A percentile compares a stretch with the other conserved stretches of the same genome.
These are phyloP conservation scores for Cucumis hystrix DNA, from an alignment of 306 rosid genomes.

Conservation along the genomic window DNA sequence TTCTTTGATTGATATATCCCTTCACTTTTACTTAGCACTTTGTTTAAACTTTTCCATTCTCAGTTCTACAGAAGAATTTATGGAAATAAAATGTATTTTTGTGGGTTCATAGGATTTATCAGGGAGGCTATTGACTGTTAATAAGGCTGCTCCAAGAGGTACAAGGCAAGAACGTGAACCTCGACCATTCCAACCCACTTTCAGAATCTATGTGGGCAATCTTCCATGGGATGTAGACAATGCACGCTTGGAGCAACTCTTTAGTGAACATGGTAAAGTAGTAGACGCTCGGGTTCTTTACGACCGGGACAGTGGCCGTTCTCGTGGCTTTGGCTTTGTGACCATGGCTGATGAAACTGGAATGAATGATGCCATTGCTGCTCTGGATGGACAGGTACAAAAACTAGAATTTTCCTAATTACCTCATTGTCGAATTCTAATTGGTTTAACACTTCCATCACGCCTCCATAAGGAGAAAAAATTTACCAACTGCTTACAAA, in stretches of 20 bases:
- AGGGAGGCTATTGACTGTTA: conserved; percentile 76
- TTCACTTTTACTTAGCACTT: not conserved
- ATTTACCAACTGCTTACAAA: not conserved
- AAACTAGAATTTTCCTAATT: not conserved
- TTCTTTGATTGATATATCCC: not conserved
- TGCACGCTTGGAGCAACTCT: conserved; percentile 50
- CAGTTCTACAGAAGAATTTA: not conserved
- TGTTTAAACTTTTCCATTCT: not conserved
- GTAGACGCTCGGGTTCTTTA: conserved; percentile 55
- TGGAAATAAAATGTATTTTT: not conserved
- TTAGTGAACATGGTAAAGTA: conserved; percentile 73
- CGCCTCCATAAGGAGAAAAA: too few relatives aligned
- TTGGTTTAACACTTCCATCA: not conserved
- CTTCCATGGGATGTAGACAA: conserved; percentile 81
- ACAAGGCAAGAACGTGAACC: conserved; percentile 46
- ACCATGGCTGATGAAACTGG: conserved; percentile 61
- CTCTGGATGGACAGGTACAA: conserved; percentile 90
- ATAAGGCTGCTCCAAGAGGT: conserved; percentile 89
- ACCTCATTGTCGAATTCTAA: not conserved
- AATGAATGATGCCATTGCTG: conserved; percentile 77
- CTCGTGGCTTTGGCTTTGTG: conserved; percentile 97
- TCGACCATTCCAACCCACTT: conserved; percentile 23
- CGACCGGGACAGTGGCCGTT: conserved; percentile 85
- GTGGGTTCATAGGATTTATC: conserved; percentile 39
- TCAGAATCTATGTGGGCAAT: conserved; percentile 71